Evolutionary conservation across 2,329 filamentous ascomycete genomes (phyloP), one percentile per base, ranked within the genome.

Genomic region (Sporothrix sp.): DNA sequence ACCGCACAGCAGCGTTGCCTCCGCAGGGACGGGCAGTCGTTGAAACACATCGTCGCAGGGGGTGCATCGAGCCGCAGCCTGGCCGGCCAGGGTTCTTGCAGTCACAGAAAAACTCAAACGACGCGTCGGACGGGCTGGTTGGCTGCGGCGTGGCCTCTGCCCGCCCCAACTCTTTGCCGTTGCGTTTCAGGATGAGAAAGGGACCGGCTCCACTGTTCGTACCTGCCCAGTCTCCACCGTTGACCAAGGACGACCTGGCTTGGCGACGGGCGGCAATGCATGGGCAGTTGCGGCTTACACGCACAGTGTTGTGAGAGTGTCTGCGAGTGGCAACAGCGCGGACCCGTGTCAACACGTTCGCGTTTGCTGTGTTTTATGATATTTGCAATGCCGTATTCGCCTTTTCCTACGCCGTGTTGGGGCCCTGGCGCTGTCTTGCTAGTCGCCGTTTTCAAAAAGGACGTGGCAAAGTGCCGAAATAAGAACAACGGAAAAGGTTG

Each of bases 171-270:
- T 11, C 25, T 18, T n/a, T 23, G 37, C 27, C 36, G 20, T 33
- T 27, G 36, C 18, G 46, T 49, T 49, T 49, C 46, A 49, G 46
- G n/a, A 42, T 39, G 18, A 14, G 21, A 27, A 38, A 39, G 42
- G 42, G 30, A 28, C 30, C 10, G 32, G 18, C 14, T n/a, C 38
- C 21, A 43, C 18, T 35, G 30, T 18, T 35, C 20, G 28, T 37
- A 27, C 44, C 33, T 28, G 33, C 32, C 32, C 44, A 47, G 32
- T 47, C 33, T 18, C 44, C 44, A 47, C 44, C 11, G 44, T 9
- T 28, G 44, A 36, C 33, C 33, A 38, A 36, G 43, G 36, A 46
- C 10, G 32, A 46, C 27, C 20, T 46, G 33, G 11, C 33, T 47
- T 45, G 42, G 42, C 42, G 20, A 25, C 25, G 42, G 42, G 42